These are phyloP conservation scores for Centrapalus pauciflorus DNA, from an alignment of 129 eudicot genomes.

Conservation along the genomic window DNA sequence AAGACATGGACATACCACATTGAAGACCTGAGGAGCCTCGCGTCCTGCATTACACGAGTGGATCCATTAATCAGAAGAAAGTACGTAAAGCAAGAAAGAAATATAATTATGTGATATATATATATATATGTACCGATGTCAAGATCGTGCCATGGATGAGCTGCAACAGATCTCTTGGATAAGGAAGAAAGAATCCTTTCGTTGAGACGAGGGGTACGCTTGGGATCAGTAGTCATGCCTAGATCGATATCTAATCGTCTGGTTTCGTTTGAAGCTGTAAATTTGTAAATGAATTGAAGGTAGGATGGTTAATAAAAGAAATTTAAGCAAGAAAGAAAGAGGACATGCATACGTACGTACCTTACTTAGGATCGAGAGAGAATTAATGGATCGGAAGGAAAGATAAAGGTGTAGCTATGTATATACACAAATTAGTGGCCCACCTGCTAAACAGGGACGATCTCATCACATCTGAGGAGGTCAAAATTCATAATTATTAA, in stretches of 20 bases:
- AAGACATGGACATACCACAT: slow-evolving; percentile 43
- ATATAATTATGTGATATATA: neutral
- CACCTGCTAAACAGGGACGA: slow-evolving; percentile 13
- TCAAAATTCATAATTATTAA: no score
- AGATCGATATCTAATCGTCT: neutral
- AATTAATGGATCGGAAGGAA: no score
- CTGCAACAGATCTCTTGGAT: slow-evolving; percentile 92
- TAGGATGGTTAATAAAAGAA: neutral
- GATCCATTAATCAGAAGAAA: neutral
- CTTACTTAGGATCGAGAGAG: neutral
- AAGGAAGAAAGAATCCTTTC: slow-evolving; percentile 86
- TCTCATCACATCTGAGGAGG: slow-evolving; percentile 23
- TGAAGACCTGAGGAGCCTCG: slow-evolving; percentile 66
- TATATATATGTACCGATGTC: slow-evolving; percentile 51
- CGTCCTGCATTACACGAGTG: slow-evolving; percentile 45
- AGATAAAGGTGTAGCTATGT: no score
- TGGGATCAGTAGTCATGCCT: slow-evolving; percentile 29
- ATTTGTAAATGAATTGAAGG: neutral
- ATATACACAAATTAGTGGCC: slow-evolving; percentile 18
- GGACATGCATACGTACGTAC: neutral
- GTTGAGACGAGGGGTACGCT: slow-evolving; percentile 51
- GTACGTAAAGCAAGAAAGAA: neutral
- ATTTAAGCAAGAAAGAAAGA: neutral
- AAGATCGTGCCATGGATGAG: slow-evolving; percentile 99
- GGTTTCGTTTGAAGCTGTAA: neutral